Conservation (phyloP, 306 rosid genomes). For the Lotus japonicus region DNA sequence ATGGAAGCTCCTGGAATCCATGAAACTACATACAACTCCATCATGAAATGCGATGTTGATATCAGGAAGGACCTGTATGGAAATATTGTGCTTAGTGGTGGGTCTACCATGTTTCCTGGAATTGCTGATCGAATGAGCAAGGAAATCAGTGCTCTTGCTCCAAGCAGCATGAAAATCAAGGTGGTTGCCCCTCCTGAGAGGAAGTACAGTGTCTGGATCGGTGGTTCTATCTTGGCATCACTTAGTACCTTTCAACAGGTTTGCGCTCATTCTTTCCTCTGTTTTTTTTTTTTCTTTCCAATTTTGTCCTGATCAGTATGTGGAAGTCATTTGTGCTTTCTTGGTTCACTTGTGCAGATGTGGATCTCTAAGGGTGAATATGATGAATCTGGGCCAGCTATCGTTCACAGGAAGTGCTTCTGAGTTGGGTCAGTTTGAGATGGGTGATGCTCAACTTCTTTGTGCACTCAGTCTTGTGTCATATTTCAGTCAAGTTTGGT, state of each 20-base stretch:
- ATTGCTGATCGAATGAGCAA: constrained; percentile 80
- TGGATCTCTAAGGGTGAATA: constrained; percentile 75
- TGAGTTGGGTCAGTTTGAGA: constrained; percentile 26
- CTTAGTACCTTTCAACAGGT: constrained; percentile 82
- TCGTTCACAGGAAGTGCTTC: constrained; percentile 74
- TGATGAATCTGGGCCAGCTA: constrained; percentile 73
- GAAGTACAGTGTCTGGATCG: constrained; percentile 78
- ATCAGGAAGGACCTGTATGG: constrained; percentile 72
- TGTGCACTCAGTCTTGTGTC: constrained; percentile 28
- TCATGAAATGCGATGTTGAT: constrained; percentile 79
- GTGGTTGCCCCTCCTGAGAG: constrained; percentile 79
- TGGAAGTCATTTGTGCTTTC: not conserved
- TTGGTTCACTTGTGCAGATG: constrained; percentile 44
- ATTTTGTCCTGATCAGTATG: not conserved
- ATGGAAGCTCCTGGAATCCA: constrained; percentile 75
- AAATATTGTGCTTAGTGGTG: constrained; percentile 71
- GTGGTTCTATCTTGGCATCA: constrained; percentile 76
- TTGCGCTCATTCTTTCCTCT: not conserved
- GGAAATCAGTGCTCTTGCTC: constrained; percentile 72
- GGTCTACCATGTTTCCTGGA: constrained; percentile 71
- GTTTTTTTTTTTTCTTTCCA: not conserved
- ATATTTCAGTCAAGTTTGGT: constrained; percentile 43
- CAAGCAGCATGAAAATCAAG: constrained; percentile 81
- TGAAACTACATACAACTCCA: constrained; percentile 69
- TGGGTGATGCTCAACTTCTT: constrained; percentile 25